Base-by-base conservation (phyloP, 1,139 yeast species). In the Yamadazyma epiphylla region DNA sequence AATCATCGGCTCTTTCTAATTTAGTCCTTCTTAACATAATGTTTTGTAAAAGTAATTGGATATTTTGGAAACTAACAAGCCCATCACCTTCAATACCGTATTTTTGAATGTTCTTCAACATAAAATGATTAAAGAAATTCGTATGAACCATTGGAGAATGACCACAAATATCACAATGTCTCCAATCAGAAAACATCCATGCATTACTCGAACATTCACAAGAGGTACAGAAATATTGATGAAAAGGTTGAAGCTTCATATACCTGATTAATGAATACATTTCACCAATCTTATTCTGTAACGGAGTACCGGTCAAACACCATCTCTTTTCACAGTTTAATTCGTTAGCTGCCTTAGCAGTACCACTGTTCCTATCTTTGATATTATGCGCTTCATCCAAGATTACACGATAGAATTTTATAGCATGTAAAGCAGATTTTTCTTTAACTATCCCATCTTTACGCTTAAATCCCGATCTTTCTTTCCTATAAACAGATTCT, bases 301-400 rank as follows among this genome's bases (percentile, higher is more conserved):
- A 64, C 0, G 99, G 98, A 0, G 99, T 91, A 44, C 98, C 99
- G 2, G 95, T 78, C 19, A 91, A 60, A 57, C 98, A 91, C 82
- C 95, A 84, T 39, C 95, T 63, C 46, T 86, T 85, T 26, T 76
- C 65, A 3, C 95, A 77, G 22, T 69, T 59, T 32, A 91, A 58
- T 36, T 69, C 65, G 53, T 85, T 87, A 1, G 94, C 96, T 1
- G 97, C 95, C 43, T 84, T 80, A 0, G 97, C 88, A 0, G 98
- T 91, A 21, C 89, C 89, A 30, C 95, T 81, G 30, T 89, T 86
- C 38, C 97, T 71, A 53, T 91, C 97, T 52, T 94, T 94, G 59
- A 91, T 89, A 51, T 89, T 89, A 55, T 91, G 99, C 0, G 98
- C 98, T 54, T 91, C 99, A 58, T 91, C 99, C 30, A 91, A 62